Percentiles rank a stretch among this genome's conserved stretches.
These are phyloP conservation scores for Halteria grandinella DNA, from an alignment of 73 alveolate genomes.

Conservation along the genomic window DNA sequence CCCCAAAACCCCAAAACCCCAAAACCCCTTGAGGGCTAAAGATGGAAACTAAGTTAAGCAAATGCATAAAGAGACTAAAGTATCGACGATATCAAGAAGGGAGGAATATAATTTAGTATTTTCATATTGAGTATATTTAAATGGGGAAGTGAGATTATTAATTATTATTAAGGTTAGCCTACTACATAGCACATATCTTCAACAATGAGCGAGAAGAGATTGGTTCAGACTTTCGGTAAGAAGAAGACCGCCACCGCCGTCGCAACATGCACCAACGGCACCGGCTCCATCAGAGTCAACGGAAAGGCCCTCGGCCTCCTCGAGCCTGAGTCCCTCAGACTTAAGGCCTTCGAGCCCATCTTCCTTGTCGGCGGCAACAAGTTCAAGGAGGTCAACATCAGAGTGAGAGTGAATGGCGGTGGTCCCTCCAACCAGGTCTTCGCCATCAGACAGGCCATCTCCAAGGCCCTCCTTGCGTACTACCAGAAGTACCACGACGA, in stretches of 20 bases:
- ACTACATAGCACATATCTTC: conserved; percentile 8
- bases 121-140: conserved; percentile 1
- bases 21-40: too few species aligned
- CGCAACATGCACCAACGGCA: conserved; percentile 88
- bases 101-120: background rate
- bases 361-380: conserved; percentile 93
- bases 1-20: too few species aligned
- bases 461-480: conserved; percentile 97
- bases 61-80: too few species aligned
- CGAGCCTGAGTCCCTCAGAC: conserved; percentile 93
- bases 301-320: conserved; percentile 94
- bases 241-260: conserved; percentile 97
- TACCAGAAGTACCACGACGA: conserved; percentile 93
- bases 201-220: conserved; percentile 63
- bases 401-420: conserved; percentile 96
- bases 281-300: conserved; percentile 91
- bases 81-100: conserved; percentile 2
- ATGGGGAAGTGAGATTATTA: conserved; percentile 42
- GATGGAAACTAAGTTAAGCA: too few species aligned
- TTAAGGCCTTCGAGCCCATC: conserved; percentile 95
- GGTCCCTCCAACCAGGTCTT: conserved; percentile 94
- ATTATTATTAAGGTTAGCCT: conserved; percentile 52
- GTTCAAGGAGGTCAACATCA: conserved; percentile 86
- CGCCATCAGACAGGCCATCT: conserved; percentile 98
- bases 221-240: conserved; percentile 94